These are phyloP conservation scores for Aureobasidium sp. DNA, from an alignment of 2,329 filamentous ascomycete species.

Conservation along the genomic window DNA sequence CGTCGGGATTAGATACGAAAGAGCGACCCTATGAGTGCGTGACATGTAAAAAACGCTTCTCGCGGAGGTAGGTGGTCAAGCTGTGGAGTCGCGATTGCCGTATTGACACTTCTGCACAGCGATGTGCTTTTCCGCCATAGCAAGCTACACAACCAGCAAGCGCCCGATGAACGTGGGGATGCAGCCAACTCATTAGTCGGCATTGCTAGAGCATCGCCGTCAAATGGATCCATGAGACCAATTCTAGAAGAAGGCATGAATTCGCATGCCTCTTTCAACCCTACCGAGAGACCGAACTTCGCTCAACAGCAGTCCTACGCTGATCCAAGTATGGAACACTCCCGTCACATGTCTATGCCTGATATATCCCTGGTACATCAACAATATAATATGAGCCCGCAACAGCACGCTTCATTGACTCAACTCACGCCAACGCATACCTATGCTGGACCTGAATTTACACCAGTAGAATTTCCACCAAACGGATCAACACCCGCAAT, in stretches of 20 bases:
- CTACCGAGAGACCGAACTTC: neutral
- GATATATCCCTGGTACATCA: slow-evolving; percentile 3
- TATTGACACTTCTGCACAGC: slow-evolving; percentile 25
- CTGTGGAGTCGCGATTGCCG: neutral
- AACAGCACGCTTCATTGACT: neutral
- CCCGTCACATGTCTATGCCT: slow-evolving; percentile 15
- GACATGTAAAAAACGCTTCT: slow-evolving; percentile 47
- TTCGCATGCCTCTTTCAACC: neutral
- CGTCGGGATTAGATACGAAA: slow-evolving; percentile 38
- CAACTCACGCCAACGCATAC: neutral
- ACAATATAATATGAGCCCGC: slow-evolving; percentile 6
- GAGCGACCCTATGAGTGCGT: slow-evolving; percentile 48
- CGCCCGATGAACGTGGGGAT: slow-evolving; percentile 21
- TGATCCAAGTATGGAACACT: slow-evolving; percentile 10
- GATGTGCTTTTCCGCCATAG: slow-evolving; percentile 45
- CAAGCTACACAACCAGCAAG: slow-evolving; percentile 39
- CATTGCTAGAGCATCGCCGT: neutral
- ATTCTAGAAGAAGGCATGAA: neutral
- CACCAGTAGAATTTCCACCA: neutral
- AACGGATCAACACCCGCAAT: neutral
- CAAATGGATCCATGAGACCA: neutral
- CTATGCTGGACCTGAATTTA: neutral
- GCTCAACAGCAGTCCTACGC: neutral
- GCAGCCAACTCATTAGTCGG: neutral
- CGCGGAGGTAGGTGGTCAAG: slow-evolving; percentile 38